Percentiles rank a stretch among this genome's conserved stretches.
Conservation (phyloP, 2,329 filamentous ascomycete species). For the Paecilomyces variotii region DNA sequence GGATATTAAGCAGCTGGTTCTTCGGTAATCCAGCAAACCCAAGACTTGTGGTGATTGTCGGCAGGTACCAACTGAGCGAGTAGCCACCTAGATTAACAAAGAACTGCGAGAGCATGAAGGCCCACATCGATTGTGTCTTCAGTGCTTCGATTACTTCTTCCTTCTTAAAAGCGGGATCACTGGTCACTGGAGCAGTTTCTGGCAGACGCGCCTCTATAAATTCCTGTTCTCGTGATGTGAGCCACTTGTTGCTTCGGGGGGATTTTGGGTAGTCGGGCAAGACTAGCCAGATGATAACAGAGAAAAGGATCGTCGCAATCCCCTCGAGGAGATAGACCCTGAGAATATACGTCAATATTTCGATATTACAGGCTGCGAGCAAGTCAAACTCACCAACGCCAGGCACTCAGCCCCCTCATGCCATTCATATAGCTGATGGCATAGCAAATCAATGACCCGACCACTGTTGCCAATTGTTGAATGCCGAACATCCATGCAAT, state of each 20-base stretch:
- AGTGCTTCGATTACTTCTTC: conserved; percentile 30
- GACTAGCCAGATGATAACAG: conserved; percentile 28
- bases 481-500: conserved; percentile 39
- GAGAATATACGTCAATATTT: neutral
- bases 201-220: conserved; percentile 33
- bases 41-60: conserved; percentile 35
- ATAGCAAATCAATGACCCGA: conserved; percentile 26
- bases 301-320: conserved; percentile 34
- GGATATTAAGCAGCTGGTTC: conserved; percentile 42
- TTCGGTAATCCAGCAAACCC: conserved; percentile 36
- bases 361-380: neutral
- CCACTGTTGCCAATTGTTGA: conserved; percentile 27
- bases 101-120: conserved; percentile 31
- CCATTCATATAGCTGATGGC: conserved; percentile 14
- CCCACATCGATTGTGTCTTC: conserved; percentile 25
- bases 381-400: conserved; percentile 10
- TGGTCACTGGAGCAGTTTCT: conserved; percentile 31
- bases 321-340: conserved; percentile 39
- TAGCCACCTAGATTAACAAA: conserved; percentile 37
- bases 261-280: conserved; percentile 41
- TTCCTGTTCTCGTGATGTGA: conserved; percentile 32
- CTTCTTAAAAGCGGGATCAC: conserved; percentile 28
- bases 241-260: conserved; percentile 27
- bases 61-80: conserved; percentile 35
- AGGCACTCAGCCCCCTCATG: conserved; percentile 13